Percentiles rank a stretch among this genome's conserved stretches.
Conservation (phyloP, 2,329 filamentous ascomycete species). For the Mollisiaceae sp. region DNA sequence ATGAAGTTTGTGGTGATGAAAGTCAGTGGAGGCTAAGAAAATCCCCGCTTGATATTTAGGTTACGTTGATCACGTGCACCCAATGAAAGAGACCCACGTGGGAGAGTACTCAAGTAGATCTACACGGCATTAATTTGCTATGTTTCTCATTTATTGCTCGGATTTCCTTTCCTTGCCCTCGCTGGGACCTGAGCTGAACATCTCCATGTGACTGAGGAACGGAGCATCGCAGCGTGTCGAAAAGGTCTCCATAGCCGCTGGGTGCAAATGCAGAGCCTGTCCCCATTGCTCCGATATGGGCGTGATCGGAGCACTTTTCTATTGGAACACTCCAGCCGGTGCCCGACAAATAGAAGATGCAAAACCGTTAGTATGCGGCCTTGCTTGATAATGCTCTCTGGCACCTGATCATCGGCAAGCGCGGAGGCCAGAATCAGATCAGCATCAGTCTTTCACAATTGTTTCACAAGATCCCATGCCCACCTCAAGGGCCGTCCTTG, state of each 20-base stretch:
- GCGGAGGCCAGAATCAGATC: constrained; percentile 10
- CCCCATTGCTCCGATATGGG: not conserved
- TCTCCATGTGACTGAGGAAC: not conserved
- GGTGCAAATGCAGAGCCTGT: not conserved
- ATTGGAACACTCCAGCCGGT: constrained; percentile 1
- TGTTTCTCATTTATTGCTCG: constrained; percentile 1
- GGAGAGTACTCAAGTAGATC: not conserved
- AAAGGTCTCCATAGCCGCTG: not conserved
- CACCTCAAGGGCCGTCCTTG: not conserved
- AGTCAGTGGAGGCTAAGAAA: constrained; percentile 9
- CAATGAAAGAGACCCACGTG: constrained; percentile 18
- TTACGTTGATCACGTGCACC: constrained; percentile 18
- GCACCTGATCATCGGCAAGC: constrained; percentile 22
- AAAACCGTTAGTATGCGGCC: constrained; percentile 8
- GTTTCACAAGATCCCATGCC: constrained; percentile 10
- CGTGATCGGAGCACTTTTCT: not conserved
- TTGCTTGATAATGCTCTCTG: constrained; percentile 11
- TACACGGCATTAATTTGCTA: not conserved
- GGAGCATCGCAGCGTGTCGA: not conserved
- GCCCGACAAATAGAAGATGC: not conserved
- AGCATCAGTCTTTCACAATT: not conserved
- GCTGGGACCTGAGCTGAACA: not conserved
- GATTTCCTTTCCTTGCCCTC: constrained; percentile 8
- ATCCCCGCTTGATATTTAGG: constrained; percentile 18
- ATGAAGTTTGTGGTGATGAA: constrained; percentile 8